These are phyloP conservation scores for Penicillium decumbens DNA, from an alignment of 2,329 filamentous ascomycete genomes.

Conservation along the genomic window DNA sequence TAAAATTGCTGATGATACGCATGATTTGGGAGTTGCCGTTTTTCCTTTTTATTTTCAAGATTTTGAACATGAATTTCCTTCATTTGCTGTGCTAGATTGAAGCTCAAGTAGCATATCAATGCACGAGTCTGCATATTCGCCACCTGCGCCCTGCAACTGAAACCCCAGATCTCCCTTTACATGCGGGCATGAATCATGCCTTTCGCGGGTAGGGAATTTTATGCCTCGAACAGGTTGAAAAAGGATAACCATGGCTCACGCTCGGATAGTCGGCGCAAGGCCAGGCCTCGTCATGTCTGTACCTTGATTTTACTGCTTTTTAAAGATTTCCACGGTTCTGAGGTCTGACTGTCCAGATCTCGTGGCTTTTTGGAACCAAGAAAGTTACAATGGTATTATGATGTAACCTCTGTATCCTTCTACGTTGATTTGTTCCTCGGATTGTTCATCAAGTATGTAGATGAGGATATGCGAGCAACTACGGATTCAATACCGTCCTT, in stretches of 20 bases:
- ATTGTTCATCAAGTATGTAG: too few species aligned
- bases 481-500: too few species aligned
- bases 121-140: neutral
- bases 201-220: neutral
- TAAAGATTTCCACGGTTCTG: too few species aligned
- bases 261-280: neutral
- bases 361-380: too few species aligned
- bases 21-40: conserved; percentile 4
- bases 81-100: neutral
- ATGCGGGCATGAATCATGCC: conserved; percentile 5
- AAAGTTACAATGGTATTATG: too few species aligned
- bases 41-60: neutral
- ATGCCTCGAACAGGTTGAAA: neutral
- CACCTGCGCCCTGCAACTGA: neutral
- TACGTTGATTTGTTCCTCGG: too few species aligned
- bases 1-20: conserved; percentile 10
- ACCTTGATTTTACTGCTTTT: neutral
- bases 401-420: too few species aligned
- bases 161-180: neutral
- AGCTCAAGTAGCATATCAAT: neutral
- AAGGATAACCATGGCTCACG: conserved; percentile 1
- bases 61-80: neutral
- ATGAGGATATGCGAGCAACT: too few species aligned
- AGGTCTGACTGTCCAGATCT: too few species aligned
- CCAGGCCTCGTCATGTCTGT: neutral